These are phyloP conservation scores for Fusarium sp. DNA, from an alignment of 2,329 filamentous ascomycete species.

Conservation along the genomic window DNA sequence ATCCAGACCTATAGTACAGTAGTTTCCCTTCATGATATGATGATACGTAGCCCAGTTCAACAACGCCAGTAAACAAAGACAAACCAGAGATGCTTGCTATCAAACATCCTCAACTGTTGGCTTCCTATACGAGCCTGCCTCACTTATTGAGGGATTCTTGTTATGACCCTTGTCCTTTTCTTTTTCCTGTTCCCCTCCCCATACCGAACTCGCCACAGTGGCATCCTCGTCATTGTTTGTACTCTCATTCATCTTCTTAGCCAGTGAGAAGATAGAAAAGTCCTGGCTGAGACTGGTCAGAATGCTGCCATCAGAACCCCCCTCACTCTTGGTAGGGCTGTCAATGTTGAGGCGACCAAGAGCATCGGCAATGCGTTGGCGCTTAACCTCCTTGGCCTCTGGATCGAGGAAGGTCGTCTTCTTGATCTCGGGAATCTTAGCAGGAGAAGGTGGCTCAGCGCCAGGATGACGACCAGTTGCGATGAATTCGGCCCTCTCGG, in stretches of 20 bases:
- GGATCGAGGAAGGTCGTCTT: conserved; percentile 10
- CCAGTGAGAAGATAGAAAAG: conserved; percentile 43
- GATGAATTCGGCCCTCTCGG: conserved; percentile 39
- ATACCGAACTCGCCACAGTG: conserved; percentile 43
- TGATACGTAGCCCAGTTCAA: neutral
- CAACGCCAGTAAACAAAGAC: conserved; percentile 30
- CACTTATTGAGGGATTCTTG: conserved; percentile 28
- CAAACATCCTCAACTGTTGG: conserved; percentile 42
- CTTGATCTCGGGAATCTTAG: conserved; percentile 9
- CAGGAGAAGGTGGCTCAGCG: conserved; percentile 22
- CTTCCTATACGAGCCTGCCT: conserved; percentile 41
- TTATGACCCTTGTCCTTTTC: neutral
- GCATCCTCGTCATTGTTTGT: conserved; percentile 35
- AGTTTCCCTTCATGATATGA: conserved; percentile 6
- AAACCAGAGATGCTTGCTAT: neutral
- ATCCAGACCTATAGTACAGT: conserved; percentile 9
- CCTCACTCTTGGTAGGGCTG: conserved; percentile 24
- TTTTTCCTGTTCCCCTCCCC: conserved; percentile 26
- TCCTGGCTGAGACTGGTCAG: conserved; percentile 39
- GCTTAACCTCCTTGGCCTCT: conserved; percentile 32
- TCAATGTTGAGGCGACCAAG: conserved; percentile 36
- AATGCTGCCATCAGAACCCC: conserved; percentile 30
- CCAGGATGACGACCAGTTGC: conserved; percentile 34
- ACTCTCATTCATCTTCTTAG: conserved; percentile 31
- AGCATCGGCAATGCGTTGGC: conserved; percentile 38